These are phyloP conservation scores for Litchi chinensis DNA, from an alignment of 345 rosid species.

Conservation along the genomic window DNA sequence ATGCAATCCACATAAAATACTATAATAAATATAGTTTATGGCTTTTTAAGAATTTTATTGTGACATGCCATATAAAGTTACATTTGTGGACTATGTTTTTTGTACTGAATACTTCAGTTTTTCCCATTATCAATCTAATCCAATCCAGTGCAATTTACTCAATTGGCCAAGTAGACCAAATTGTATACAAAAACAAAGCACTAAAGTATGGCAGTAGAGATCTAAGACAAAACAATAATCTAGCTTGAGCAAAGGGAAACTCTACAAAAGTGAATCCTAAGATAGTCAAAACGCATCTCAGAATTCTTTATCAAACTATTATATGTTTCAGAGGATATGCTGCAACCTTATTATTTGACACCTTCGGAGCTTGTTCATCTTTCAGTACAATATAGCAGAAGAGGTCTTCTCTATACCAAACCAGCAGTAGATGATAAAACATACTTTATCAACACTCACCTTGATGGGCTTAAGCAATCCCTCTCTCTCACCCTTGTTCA, in stretches of 20 bases:
- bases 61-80: no score
- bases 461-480: slow-evolving; percentile 51
- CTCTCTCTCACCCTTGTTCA: slow-evolving; percentile 63
- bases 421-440: slow-evolving; percentile 21
- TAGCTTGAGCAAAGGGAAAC: neutral
- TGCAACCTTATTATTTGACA: slow-evolving; percentile 49
- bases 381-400: slow-evolving; percentile 63
- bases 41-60: no score
- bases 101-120: no score
- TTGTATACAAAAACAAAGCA: no score
- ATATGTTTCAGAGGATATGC: slow-evolving; percentile 35
- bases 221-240: neutral
- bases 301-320: slow-evolving; percentile 63
- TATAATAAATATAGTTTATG: no score
- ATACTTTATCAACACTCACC: slow-evolving; percentile 36
- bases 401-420: slow-evolving; percentile 61
- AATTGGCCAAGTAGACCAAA: no score
- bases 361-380: slow-evolving; percentile 78
- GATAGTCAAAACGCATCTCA: slow-evolving; percentile 38
- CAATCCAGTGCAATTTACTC: no score
- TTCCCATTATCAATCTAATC: no score
- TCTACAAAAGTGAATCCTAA: slow-evolving; percentile 24
- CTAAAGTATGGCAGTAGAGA: no score
- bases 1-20: no score
- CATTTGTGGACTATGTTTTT: no score